These are phyloP conservation scores for Fraxinus paxiana DNA, from an alignment of 305 asterid species.

Conservation along the genomic window DNA sequence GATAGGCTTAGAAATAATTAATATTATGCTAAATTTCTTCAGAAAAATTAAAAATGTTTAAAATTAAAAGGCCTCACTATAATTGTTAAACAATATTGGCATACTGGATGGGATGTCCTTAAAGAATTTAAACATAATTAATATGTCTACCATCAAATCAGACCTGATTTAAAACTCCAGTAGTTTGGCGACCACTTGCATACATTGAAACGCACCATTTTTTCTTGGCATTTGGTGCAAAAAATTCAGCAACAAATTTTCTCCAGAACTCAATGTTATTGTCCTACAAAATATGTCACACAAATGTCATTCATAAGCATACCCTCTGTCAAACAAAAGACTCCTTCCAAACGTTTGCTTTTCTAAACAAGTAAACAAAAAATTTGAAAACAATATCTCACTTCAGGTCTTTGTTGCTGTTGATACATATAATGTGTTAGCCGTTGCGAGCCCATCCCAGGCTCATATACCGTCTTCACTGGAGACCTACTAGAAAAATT, in stretches of 20 bases:
- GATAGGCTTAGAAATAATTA: neutral
- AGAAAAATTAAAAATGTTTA: constrained; percentile 5
- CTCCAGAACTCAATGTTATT: constrained; percentile 76
- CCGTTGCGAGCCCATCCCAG: constrained; percentile 76
- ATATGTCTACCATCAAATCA: constrained; percentile 21
- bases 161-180: constrained; percentile 77
- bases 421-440: constrained; percentile 71
- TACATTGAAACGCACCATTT: constrained; percentile 83
- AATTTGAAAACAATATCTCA: constrained; percentile 22
- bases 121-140: constrained; percentile 18
- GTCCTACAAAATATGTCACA: constrained; percentile 47
- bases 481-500: constrained; percentile 56
- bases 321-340: constrained; percentile 8
- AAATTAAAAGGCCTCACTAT: neutral
- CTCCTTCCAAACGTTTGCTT: neutral
- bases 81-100: constrained; percentile 15
- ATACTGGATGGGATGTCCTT: constrained; percentile 5
- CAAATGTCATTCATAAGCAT: constrained; percentile 11
- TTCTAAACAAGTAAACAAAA: neutral
- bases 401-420: constrained; percentile 78
- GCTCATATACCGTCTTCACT: constrained; percentile 52
- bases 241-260: constrained; percentile 65
- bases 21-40: neutral
- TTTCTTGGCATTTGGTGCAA: constrained; percentile 72
- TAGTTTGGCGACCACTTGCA: constrained; percentile 72